phyloP scores from a whole-genome alignment of 179 eudicot species.

The Corrigiola litoralis region DNA sequence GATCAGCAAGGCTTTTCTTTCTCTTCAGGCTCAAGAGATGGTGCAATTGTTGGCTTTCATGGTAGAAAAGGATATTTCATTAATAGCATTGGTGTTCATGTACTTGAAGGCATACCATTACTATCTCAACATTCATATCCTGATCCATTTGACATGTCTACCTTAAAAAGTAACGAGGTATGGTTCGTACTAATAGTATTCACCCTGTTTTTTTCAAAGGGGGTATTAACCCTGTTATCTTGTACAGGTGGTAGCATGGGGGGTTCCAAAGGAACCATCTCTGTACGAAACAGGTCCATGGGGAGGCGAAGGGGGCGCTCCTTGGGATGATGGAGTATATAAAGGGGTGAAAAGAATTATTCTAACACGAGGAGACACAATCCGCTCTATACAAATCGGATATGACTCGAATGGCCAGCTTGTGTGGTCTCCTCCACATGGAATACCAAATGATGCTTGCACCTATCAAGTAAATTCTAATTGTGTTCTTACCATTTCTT shows the following conservation, averaged over 20 bases:
- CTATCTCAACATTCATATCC: slow-evolving; percentile 8
- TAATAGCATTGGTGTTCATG: slow-evolving; percentile 38
- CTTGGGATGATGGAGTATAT: slow-evolving; percentile 41
- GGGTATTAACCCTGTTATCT: background rate
- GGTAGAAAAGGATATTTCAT: slow-evolving; percentile 38
- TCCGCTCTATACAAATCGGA: slow-evolving; percentile 35
- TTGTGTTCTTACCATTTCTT: background rate
- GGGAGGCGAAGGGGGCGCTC: slow-evolving; percentile 36
- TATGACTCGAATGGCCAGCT: slow-evolving; percentile 34
- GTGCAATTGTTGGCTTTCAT: slow-evolving; percentile 36
- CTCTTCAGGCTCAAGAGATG: slow-evolving; percentile 27
- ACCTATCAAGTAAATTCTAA: slow-evolving; percentile 27
- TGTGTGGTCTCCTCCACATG: slow-evolving; percentile 31
- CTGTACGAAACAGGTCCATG: slow-evolving; percentile 23
- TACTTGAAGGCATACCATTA: slow-evolving; percentile 21
- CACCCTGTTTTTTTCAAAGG: background rate
- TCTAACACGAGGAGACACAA: slow-evolving; percentile 33
- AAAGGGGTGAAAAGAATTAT: slow-evolving; percentile 26
- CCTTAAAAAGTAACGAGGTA: slow-evolving; percentile 11
- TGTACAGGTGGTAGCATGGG: slow-evolving; percentile 24
- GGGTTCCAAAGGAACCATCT: slow-evolving; percentile 18
- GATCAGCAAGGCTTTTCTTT: slow-evolving; percentile 37
- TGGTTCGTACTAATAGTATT: background rate
- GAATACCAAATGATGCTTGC: slow-evolving; percentile 29
- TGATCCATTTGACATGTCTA: slow-evolving; percentile 18